Percentiles rank a stretch among this genome's conserved stretches.
phyloP scores from a whole-genome alignment of 768 basidiomycete genomes.

The Phlebiopsis flavidoalba region DNA sequence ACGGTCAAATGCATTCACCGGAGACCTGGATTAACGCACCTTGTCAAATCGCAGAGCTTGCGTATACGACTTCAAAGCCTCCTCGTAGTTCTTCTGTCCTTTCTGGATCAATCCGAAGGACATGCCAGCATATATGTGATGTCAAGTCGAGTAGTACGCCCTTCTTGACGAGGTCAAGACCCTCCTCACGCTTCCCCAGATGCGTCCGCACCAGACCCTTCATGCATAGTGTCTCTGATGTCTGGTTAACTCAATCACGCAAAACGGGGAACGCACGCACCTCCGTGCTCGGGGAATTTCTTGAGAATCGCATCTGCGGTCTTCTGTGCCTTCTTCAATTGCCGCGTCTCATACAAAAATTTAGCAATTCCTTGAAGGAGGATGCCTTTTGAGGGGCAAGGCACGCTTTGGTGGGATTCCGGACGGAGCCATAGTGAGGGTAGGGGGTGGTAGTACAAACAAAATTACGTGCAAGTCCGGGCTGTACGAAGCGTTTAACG shows the following conservation, averaged over 20 bases:
- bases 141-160: constrained; percentile 76
- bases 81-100: constrained; percentile 91
- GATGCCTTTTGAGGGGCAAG: constrained; percentile 75
- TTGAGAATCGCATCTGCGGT: constrained; percentile 91
- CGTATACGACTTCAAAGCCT: constrained; percentile 88
- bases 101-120: constrained; percentile 94
- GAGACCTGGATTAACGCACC: constrained; percentile 37
- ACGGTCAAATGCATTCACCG: not conserved
- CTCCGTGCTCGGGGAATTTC: constrained; percentile 94
- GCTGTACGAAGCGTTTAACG: not conserved
- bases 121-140: constrained; percentile 98
- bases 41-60: constrained; percentile 88
- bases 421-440: constrained; percentile 20
- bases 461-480: not conserved
- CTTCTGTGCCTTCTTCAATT: constrained; percentile 86
- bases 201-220: constrained; percentile 86
- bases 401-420: constrained; percentile 33
- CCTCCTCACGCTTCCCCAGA: constrained; percentile 76
- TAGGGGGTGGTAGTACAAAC: not conserved
- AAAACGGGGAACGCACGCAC: constrained; percentile 35
- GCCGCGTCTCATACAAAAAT: constrained; percentile 80
- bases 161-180: constrained; percentile 78
- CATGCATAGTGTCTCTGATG: constrained; percentile 89
- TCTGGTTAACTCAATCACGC: not conserved
- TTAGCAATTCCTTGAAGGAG: constrained; percentile 83